A percentile compares a stretch with the other conserved stretches of the same genome.
Conservation (phyloP, 2,329 filamentous ascomycete genomes). For the Calonectria hongkongensis region DNA sequence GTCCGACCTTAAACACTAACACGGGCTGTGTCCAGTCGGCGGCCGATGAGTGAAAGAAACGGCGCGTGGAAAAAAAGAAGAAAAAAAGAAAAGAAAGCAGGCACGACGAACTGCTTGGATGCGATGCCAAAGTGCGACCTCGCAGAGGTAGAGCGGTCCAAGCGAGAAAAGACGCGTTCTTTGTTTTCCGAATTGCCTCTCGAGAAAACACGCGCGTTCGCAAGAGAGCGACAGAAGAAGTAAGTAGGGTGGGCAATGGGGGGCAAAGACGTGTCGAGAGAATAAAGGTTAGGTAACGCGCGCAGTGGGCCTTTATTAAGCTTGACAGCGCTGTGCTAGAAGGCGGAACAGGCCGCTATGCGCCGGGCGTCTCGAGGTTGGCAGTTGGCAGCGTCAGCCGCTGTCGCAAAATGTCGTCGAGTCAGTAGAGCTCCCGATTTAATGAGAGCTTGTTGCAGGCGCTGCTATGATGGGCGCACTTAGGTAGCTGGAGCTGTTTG, state of each 20-base stretch:
- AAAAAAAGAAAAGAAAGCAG: neutral
- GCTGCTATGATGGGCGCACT: constrained; percentile 19
- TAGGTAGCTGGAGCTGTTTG: constrained; percentile 29
- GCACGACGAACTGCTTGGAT: neutral
- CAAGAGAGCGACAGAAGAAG: constrained; percentile 28
- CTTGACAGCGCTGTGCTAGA: constrained; percentile 32
- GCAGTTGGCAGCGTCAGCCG: constrained; percentile 26
- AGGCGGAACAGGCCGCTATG: constrained; percentile 10
- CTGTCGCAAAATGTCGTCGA: constrained; percentile 28
- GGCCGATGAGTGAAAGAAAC: neutral
- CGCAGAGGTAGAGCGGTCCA: neutral
- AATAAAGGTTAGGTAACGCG: constrained; percentile 39
- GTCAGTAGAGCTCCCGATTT: constrained; percentile 30
- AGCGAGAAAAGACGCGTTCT: constrained; percentile 29
- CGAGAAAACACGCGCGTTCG: constrained; percentile 27
- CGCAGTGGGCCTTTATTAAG: constrained; percentile 37
- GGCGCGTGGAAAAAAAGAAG: neutral
- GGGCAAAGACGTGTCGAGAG: constrained; percentile 33
- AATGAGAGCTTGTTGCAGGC: constrained; percentile 29
- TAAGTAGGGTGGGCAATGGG: constrained; percentile 29
- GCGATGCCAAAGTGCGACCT: neutral
- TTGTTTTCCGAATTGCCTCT: constrained; percentile 32
- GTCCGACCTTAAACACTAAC: constrained; percentile 34
- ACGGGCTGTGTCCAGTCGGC: constrained; percentile 18
- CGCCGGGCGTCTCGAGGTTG: constrained; percentile 23